These are phyloP conservation scores for Drechslerella coelobrocha DNA, from an alignment of 2,329 filamentous ascomycete species.

Conservation along the genomic window DNA sequence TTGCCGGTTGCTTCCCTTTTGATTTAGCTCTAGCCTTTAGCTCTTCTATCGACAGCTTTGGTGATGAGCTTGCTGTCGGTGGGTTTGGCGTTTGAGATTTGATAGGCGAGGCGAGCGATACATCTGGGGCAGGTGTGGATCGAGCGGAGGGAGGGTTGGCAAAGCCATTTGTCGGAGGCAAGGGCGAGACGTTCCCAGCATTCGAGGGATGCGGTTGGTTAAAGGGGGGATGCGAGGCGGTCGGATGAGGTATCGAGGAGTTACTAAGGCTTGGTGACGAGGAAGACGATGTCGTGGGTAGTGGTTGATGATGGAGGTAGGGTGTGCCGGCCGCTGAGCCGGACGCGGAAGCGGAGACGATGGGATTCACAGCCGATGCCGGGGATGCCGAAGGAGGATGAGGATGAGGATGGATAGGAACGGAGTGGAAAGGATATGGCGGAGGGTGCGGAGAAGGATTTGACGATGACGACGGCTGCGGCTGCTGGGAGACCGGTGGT, in stretches of 20 bases:
- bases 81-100: slow-evolving; percentile 36
- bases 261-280: slow-evolving; percentile 44
- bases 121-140: slow-evolving; percentile 35
- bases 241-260: slow-evolving; percentile 44
- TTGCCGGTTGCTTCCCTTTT: slow-evolving; percentile 34
- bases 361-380: slow-evolving; percentile 17
- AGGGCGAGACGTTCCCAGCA: slow-evolving; percentile 35
- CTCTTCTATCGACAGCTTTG: slow-evolving; percentile 42
- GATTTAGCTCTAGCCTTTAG: slow-evolving; percentile 36
- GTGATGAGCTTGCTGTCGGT: slow-evolving; percentile 31
- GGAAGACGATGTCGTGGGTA: slow-evolving; percentile 27
- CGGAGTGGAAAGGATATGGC: slow-evolving; percentile 25
- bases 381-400: slow-evolving; percentile 24
- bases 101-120: slow-evolving; percentile 36
- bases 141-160: slow-evolving; percentile 29
- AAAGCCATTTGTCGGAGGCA: slow-evolving; percentile 44
- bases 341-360: slow-evolving; percentile 11
- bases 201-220: slow-evolving; percentile 17
- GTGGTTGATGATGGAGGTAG: slow-evolving; percentile 42
- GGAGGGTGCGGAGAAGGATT: slow-evolving; percentile 44
- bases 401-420: slow-evolving; percentile 30
- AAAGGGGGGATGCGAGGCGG: slow-evolving; percentile 27
- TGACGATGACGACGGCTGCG: slow-evolving; percentile 20
- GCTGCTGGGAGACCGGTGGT: slow-evolving; percentile 43
- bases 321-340: slow-evolving; percentile 34